Percentiles rank a stretch among this genome's conserved stretches.
Evolutionary conservation across 2,329 filamentous ascomycete species (phyloP).

Genomic region (Pseudogymnoascus sp.): DNA sequence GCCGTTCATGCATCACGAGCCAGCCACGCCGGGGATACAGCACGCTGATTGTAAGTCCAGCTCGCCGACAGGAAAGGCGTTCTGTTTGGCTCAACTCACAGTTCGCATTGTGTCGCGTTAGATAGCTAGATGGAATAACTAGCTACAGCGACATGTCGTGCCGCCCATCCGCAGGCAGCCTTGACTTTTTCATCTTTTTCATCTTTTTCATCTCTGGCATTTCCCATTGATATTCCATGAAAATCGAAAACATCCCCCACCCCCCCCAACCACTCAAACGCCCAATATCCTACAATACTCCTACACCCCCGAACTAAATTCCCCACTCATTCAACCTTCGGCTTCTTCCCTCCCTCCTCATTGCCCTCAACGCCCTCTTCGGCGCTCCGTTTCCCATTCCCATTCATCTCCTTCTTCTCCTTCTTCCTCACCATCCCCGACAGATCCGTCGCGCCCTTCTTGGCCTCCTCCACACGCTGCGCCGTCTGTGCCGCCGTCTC

Average conservation of each 20-base stretch:
- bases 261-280: background rate
- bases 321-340: conserved; percentile 21
- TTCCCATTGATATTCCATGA: background rate
- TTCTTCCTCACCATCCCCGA: conserved; percentile 63
- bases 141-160: background rate
- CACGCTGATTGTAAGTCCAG: background rate
- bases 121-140: background rate
- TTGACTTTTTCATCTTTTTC: no score
- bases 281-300: background rate
- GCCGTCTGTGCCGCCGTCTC: conserved; percentile 52
- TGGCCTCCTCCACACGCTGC: conserved; percentile 61
- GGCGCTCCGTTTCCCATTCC: conserved; percentile 47
- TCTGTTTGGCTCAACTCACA: background rate
- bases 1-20: background rate
- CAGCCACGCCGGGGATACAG: background rate
- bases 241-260: background rate
- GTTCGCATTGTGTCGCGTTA: background rate
- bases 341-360: conserved; percentile 27
- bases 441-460: conserved; percentile 64
- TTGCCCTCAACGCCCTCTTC: conserved; percentile 32
- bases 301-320: background rate
- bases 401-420: conserved; percentile 31
- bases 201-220: background rate
- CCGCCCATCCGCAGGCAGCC: background rate
- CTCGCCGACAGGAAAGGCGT: background rate